A percentile compares a stretch with the other conserved stretches of the same genome.
Evolutionary conservation across 192 early-diverging fungal genomes (phyloP).

Genomic region (Neocallimastix lanati): DNA sequence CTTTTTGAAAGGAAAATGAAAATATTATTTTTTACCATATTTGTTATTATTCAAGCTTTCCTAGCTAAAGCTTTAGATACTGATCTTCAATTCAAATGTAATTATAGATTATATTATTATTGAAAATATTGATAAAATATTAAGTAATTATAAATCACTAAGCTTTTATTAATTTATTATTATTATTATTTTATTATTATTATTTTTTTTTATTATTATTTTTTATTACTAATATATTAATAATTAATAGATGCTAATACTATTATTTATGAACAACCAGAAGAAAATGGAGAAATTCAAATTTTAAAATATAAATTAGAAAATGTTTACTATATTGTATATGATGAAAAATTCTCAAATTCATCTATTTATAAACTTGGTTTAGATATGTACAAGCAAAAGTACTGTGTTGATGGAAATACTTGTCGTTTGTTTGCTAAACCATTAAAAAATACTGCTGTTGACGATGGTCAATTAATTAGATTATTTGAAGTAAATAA

Average conservation of each 20-base stretch:
- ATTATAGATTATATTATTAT: too few relatives aligned
- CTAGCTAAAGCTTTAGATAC: neutral
- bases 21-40: neutral
- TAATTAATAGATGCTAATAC: neutral
- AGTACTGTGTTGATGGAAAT: neutral
- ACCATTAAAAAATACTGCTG: neutral
- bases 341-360: neutral
- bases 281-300: neutral
- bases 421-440: neutral
- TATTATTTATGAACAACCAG: neutral
- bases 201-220: too few relatives aligned
- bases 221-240: too few relatives aligned
- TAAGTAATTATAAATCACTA: too few relatives aligned
- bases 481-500: neutral
- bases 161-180: too few relatives aligned
- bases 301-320: neutral
- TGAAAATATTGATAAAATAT: too few relatives aligned
- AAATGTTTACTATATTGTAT: neutral
- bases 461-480: neutral
- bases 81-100: neutral
- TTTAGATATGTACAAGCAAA: neutral
- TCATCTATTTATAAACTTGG: neutral
- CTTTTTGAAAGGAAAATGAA: neutral
- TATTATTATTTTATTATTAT: too few relatives aligned
- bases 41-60: neutral